phyloP scores from a whole-genome alignment of 2,329 filamentous ascomycete species.

The Ascochyta pisi region DNA sequence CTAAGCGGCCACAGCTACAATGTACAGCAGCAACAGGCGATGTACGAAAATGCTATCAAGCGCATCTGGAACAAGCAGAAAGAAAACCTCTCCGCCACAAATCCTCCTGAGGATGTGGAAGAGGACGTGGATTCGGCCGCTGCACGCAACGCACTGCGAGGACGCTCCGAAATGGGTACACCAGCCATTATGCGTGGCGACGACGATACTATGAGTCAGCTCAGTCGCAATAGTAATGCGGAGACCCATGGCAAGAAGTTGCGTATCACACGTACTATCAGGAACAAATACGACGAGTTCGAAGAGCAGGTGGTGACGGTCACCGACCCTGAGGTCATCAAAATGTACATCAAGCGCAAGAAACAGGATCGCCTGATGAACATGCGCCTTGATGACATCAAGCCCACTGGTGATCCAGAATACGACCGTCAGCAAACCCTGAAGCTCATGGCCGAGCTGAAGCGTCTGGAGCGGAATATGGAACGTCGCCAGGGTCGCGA shows the following conservation, averaged over 20 bases:
- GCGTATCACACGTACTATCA: slow-evolving; percentile 74
- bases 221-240: slow-evolving; percentile 60
- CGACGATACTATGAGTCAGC: slow-evolving; percentile 68
- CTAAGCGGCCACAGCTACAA: slow-evolving; percentile 94
- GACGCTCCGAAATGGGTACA: slow-evolving; percentile 68
- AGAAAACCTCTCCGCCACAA: slow-evolving; percentile 73
- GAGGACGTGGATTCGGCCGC: slow-evolving; percentile 64
- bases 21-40: slow-evolving; percentile 89
- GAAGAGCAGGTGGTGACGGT: slow-evolving; percentile 67
- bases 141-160: slow-evolving; percentile 51
- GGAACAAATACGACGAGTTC: slow-evolving; percentile 69
- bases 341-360: slow-evolving; percentile 83
- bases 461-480: slow-evolving; percentile 87
- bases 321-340: slow-evolving; percentile 59
- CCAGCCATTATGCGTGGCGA: slow-evolving; percentile 66
- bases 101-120: slow-evolving; percentile 78
- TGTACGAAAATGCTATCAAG: slow-evolving; percentile 89
- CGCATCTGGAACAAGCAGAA: slow-evolving; percentile 93
- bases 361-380: slow-evolving; percentile 73
- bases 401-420: slow-evolving; percentile 71
- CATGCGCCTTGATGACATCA: slow-evolving; percentile 72
- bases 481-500: slow-evolving; percentile 89
- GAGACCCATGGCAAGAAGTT: slow-evolving; percentile 70
- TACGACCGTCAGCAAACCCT: slow-evolving; percentile 67
- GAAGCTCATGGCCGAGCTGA: slow-evolving; percentile 75